Conservation (phyloP, 768 basidiomycete species). For the Hypholoma sublateritium region DNA sequence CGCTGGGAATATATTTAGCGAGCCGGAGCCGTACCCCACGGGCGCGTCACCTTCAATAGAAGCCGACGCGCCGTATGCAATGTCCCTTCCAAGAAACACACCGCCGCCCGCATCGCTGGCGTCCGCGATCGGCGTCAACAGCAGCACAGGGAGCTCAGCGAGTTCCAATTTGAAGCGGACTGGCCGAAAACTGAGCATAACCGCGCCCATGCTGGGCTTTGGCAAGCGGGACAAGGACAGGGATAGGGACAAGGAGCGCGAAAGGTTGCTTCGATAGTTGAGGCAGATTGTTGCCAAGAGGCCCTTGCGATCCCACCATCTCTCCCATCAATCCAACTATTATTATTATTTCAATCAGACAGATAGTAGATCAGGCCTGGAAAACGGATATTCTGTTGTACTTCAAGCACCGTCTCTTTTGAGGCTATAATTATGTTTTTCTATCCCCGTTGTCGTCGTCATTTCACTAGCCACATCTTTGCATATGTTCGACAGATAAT, state of each 20-base stretch:
- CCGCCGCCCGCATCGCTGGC: slow-evolving; percentile 20
- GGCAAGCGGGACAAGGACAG: slow-evolving; percentile 53
- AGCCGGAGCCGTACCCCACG: slow-evolving; percentile 11
- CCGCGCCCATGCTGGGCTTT: slow-evolving; percentile 59
- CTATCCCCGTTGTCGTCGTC: not conserved
- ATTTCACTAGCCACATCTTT: slow-evolving; percentile 2
- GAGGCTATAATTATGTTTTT: slow-evolving; percentile 7
- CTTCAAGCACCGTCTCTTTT: not conserved
- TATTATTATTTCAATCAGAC: slow-evolving; percentile 8
- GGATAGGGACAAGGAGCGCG: slow-evolving; percentile 19
- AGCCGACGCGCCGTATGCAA: not conserved
- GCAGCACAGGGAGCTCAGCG: slow-evolving; percentile 18
- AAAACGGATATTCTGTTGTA: slow-evolving; percentile 9
- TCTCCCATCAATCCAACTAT: slow-evolving; percentile 9
- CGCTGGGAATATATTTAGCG: slow-evolving; percentile 16
- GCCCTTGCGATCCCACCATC: slow-evolving; percentile 1
- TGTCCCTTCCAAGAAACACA: not conserved
- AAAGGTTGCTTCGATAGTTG: slow-evolving; percentile 15
- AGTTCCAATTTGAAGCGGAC: slow-evolving; percentile 30
- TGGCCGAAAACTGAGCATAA: slow-evolving; percentile 69
- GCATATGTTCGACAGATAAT: not conserved
- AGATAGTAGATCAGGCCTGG: slow-evolving; percentile 4
- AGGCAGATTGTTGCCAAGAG: not conserved
- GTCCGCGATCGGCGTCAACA: slow-evolving; percentile 19
- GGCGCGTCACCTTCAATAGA: slow-evolving; percentile 8